Evolutionary conservation across 2,329 filamentous ascomycete species (phyloP).

Genomic region (Aschersonia sp.): DNA sequence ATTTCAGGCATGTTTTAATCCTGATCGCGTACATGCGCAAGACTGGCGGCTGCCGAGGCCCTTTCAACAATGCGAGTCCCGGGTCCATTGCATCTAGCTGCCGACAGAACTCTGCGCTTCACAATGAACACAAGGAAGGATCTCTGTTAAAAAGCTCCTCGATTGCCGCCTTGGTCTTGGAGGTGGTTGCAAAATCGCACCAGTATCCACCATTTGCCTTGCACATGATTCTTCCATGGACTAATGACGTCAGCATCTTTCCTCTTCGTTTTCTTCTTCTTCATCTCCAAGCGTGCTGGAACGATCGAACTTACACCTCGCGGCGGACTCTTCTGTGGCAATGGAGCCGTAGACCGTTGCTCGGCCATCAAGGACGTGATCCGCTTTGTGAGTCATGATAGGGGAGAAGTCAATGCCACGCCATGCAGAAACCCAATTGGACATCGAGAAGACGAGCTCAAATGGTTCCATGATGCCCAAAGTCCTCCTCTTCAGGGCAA

Average conservation of each 20-base stretch:
- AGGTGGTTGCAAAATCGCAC: conserved; percentile 5
- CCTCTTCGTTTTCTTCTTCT: background rate
- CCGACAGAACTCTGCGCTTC: no score
- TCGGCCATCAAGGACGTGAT: conserved; percentile 6
- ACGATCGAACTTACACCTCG: conserved; percentile 4
- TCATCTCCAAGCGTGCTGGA: background rate
- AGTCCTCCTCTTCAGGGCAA: background rate
- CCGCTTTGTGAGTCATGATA: background rate
- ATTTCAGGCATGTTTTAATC: no score
- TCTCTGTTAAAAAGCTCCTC: conserved; percentile 5
- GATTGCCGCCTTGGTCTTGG: conserved; percentile 5
- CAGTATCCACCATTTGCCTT: conserved; percentile 9
- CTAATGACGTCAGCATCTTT: background rate
- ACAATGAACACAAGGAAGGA: conserved; percentile 6
- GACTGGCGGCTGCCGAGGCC: no score
- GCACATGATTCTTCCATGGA: conserved; percentile 5
- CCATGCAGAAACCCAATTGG: conserved; percentile 9
- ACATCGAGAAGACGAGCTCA: conserved; percentile 5
- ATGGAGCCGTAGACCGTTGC: background rate
- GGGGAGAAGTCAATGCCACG: conserved; percentile 6
- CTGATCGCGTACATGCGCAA: no score
- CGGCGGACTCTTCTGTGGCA: conserved; percentile 2
- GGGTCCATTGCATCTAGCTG: no score
- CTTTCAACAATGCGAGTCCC: no score
- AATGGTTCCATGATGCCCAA: conserved; percentile 8